phyloP scores from a whole-genome alignment of 257 asterid species.

The Agastache rugosa region DNA sequence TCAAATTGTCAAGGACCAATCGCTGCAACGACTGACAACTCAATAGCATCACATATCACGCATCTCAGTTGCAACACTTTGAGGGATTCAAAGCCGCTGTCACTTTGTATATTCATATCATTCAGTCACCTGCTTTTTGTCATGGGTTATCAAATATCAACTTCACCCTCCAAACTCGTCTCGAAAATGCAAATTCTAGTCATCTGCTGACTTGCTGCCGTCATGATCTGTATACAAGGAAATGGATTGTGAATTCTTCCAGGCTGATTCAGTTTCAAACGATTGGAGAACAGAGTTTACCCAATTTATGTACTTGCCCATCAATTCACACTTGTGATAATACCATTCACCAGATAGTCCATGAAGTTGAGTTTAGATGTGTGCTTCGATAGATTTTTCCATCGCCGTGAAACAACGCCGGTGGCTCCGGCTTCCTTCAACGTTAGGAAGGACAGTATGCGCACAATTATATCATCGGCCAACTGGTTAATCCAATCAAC shows the following conservation, averaged over 20 bases:
- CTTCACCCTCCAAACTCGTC: neutral
- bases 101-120: neutral
- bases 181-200: neutral
- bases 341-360: neutral
- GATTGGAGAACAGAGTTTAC: neutral
- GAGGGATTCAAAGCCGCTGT: neutral
- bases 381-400: neutral
- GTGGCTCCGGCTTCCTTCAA: neutral
- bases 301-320: too few species aligned
- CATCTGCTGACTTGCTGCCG: neutral
- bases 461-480: neutral
- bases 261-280: neutral
- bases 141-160: too few species aligned
- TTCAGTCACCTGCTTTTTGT: too few species aligned
- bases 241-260: neutral
- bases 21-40: too few species aligned
- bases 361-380: neutral
- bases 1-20: too few species aligned
- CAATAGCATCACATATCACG: too few species aligned
- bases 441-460: neutral
- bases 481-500: neutral
- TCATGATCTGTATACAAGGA: neutral
- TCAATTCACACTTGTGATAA: too few species aligned
- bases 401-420: neutral
- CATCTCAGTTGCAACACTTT: neutral